These are phyloP conservation scores for Lagenidium giganteum DNA, from an alignment of 352 stramenopile species.

Conservation along the genomic window DNA sequence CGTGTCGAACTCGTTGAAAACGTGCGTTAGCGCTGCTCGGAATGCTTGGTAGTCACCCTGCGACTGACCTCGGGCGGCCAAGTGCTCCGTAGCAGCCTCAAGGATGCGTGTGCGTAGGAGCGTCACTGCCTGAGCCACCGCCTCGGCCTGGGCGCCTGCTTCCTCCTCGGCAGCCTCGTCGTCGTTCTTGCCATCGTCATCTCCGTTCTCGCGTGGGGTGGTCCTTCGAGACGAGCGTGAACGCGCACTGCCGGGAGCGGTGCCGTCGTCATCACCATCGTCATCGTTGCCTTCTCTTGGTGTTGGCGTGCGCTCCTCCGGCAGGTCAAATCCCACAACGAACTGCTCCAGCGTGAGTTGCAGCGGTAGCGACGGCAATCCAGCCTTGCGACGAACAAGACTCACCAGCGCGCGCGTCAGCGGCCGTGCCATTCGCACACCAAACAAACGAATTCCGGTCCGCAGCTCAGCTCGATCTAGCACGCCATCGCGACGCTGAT, in stretches of 20 bases:
- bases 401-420: constrained; percentile 68
- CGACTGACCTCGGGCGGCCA: constrained; percentile 19
- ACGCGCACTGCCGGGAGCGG: no score
- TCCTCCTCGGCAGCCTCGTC: not conserved
- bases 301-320: not conserved
- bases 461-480: constrained; percentile 66
- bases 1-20: constrained; percentile 54
- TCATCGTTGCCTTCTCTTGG: not conserved
- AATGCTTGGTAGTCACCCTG: constrained; percentile 40
- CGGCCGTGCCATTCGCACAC: constrained; percentile 48
- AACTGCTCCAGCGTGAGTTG: constrained; percentile 45
- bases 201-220: no score
- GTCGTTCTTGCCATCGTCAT: not conserved
- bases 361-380: constrained; percentile 27
- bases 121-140: constrained; percentile 25
- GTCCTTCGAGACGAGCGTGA: no score
- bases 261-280: no score
- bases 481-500: constrained; percentile 39
- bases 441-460: constrained; percentile 34
- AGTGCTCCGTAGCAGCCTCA: constrained; percentile 24
- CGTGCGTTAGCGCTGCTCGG: constrained; percentile 35
- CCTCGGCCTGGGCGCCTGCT: no score
- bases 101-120: constrained; percentile 35
- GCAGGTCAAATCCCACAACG: constrained; percentile 45
- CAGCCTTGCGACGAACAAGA: constrained; percentile 43